A percentile compares a stretch with the other conserved stretches of the same genome.
phyloP scores from a whole-genome alignment of 1,139 yeast genomes.

The Debaryomycetaceae sp. region DNA sequence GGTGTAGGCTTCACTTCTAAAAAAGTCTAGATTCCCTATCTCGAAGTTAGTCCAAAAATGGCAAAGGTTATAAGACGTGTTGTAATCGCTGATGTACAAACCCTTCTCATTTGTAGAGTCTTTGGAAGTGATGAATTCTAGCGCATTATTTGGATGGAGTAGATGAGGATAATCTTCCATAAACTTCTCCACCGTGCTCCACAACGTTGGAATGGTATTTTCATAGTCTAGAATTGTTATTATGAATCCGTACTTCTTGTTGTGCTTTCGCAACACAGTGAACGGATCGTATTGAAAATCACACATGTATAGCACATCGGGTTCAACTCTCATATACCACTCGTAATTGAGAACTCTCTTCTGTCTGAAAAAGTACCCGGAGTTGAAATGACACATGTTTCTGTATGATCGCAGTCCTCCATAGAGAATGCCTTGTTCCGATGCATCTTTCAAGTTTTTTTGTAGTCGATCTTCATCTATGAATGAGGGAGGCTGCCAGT shows the following conservation, averaged over 20 bases:
- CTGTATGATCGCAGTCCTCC: slow-evolving; percentile 41
- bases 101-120: slow-evolving; percentile 35
- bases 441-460: slow-evolving; percentile 21
- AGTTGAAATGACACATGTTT: slow-evolving; percentile 49
- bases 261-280: slow-evolving; percentile 27
- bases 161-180: slow-evolving; percentile 56
- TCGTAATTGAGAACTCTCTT: slow-evolving; percentile 35
- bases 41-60: slow-evolving; percentile 97
- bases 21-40: slow-evolving; percentile 76
- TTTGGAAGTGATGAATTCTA: slow-evolving; percentile 66
- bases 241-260: slow-evolving; percentile 42
- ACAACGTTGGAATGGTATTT: slow-evolving; percentile 63
- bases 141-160: slow-evolving; percentile 65
- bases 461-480: slow-evolving; percentile 30
- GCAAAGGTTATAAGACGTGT: slow-evolving; percentile 74
- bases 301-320: slow-evolving; percentile 46
- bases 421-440: slow-evolving; percentile 28
- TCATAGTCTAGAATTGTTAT: slow-evolving; percentile 45
- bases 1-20: slow-evolving; percentile 66
- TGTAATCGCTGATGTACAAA: slow-evolving; percentile 17
- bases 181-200: slow-evolving; percentile 71
- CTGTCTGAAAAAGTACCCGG: slow-evolving; percentile 44
- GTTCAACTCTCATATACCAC: slow-evolving; percentile 48
- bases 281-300: slow-evolving; percentile 50
- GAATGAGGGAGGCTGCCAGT: slow-evolving; percentile 42